These are phyloP conservation scores for Sphaerulina populicola DNA, from an alignment of 2,329 filamentous ascomycete genomes.

Conservation along the genomic window DNA sequence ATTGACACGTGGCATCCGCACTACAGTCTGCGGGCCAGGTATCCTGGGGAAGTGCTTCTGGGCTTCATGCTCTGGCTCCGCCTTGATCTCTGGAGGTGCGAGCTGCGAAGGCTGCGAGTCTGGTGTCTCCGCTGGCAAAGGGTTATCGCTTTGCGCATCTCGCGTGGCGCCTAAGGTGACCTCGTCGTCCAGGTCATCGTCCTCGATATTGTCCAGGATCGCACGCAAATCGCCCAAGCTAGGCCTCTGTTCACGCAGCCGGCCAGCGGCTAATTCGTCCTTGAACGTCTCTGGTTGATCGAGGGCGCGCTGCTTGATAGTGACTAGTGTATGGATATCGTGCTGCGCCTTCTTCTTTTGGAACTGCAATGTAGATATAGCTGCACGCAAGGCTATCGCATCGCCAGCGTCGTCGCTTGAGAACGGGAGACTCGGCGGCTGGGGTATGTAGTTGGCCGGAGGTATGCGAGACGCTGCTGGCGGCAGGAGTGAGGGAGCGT, in stretches of 20 bases:
- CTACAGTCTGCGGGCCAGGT: conserved; percentile 70
- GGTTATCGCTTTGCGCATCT: conserved; percentile 28
- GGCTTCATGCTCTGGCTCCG: not conserved
- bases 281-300: conserved; percentile 64
- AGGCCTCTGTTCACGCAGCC: conserved; percentile 33
- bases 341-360: conserved; percentile 69
- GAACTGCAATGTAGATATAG: conserved; percentile 77
- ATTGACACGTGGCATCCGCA: conserved; percentile 82
- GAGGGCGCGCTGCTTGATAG: conserved; percentile 62
- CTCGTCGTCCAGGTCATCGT: conserved; percentile 25
- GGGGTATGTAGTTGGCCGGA: conserved; percentile 34
- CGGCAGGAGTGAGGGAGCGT: conserved; percentile 3
- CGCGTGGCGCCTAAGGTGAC: conserved; percentile 29
- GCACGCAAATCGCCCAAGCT: conserved; percentile 29
- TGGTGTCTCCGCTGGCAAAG: conserved; percentile 22
- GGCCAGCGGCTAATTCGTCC: conserved; percentile 57
- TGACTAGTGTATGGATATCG: conserved; percentile 63
- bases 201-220: conserved; percentile 32
- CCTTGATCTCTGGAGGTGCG: not conserved
- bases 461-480: conserved; percentile 10
- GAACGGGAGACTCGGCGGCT: conserved; percentile 40
- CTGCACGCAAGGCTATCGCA: conserved; percentile 74
- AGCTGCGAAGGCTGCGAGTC: conserved; percentile 16
- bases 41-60: conserved; percentile 51
- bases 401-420: conserved; percentile 61